Evolutionary conservation across 208 protist species (phyloP).

Genomic region (Leishmania turanica): DNA sequence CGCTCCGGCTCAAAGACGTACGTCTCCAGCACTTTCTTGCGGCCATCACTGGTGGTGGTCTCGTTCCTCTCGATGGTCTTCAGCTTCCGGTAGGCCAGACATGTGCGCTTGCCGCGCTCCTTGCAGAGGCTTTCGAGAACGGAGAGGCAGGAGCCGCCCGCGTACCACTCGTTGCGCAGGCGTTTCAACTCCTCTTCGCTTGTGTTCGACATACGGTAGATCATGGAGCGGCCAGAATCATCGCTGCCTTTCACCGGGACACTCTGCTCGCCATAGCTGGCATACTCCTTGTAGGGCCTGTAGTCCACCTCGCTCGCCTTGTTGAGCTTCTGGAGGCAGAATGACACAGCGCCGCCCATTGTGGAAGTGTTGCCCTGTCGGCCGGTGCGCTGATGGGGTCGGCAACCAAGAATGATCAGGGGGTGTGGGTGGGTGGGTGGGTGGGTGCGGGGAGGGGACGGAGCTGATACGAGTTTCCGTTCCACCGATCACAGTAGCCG

Average conservation of each 20-base stretch:
- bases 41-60: conserved; percentile 40
- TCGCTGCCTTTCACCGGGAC: conserved; percentile 44
- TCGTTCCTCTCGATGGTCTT: conserved; percentile 43
- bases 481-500: too few species aligned
- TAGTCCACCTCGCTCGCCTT: conserved; percentile 43
- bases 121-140: conserved; percentile 45
- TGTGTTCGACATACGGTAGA: conserved; percentile 71
- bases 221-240: conserved; percentile 40
- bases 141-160: conserved; percentile 41
- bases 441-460: neutral
- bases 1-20: conserved; percentile 65
- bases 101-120: conserved; percentile 45
- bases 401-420: neutral
- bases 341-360: conserved; percentile 65
- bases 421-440: too few species aligned
- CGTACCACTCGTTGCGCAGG: conserved; percentile 45
- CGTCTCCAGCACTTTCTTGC: conserved; percentile 54
- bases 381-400: neutral
- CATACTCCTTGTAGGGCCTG: conserved; percentile 45
- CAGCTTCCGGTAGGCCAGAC: conserved; percentile 59
- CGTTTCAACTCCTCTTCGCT: conserved; percentile 48
- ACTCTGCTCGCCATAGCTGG: conserved; percentile 41
- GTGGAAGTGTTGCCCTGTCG: neutral
- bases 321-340: conserved; percentile 53
- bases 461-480: too few species aligned